These are phyloP conservation scores for Daucus carota DNA, from an alignment of 129 eudicot genomes.

Conservation along the genomic window DH1_v3.0 NC_030387.2:12520501-12521000, in stretches of 20 bases:
- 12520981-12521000: not conserved
- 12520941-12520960: not conserved
- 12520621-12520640: conserved; percentile 57
- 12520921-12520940: not conserved
- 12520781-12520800: conserved; percentile 98
- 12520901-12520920: not conserved
- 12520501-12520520: conserved; percentile 45
- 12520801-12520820: conserved; percentile 88
- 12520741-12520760: conserved; percentile 87
- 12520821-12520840: conserved; percentile 7
- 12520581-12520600: conserved; percentile 39
- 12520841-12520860: not conserved
- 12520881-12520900: not conserved
- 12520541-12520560: conserved; percentile 35
- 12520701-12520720: conserved; percentile 74
- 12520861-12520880: not conserved
- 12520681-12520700: conserved; percentile 95
- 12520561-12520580: conserved; percentile 35
- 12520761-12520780: conserved; percentile 70
- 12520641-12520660: conserved; percentile 60
- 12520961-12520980: not conserved
- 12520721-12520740: conserved; percentile 80
- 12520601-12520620: conserved; percentile 3
- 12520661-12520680: conserved; percentile 95
- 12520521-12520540: conserved; percentile 68